Conservation (phyloP, 768 basidiomycete species). For the Phylloporus sp. region DNA sequence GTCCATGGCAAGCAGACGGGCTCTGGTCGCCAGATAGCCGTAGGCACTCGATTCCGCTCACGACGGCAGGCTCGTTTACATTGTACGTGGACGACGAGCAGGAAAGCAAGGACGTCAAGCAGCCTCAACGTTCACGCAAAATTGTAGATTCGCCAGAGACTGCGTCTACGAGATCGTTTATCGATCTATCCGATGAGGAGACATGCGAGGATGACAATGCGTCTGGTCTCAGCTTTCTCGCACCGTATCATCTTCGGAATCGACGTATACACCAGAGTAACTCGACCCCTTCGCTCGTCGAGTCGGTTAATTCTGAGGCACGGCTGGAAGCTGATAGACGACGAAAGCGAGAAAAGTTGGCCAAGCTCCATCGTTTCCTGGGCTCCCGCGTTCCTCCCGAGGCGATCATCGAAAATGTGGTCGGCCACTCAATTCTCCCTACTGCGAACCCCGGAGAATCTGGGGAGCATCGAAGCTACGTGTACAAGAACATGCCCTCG, state of each 20-base stretch:
- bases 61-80: conserved; percentile 39
- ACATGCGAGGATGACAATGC: conserved; percentile 29
- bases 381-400: conserved; percentile 76
- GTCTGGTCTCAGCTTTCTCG: conserved; percentile 29
- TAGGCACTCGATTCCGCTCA: conserved; percentile 55
- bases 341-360: conserved; percentile 71
- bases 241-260: conserved; percentile 21
- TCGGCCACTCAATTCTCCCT: conserved; percentile 31
- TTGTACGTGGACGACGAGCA: conserved; percentile 19
- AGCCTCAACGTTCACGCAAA: conserved; percentile 4
- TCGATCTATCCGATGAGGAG: conserved; percentile 68
- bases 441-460: conserved; percentile 29
- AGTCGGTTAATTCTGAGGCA: conserved; percentile 48
- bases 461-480: conserved; percentile 42
- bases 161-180: conserved; percentile 44
- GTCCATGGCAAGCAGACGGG: conserved; percentile 36
- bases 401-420: conserved; percentile 53
- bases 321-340: conserved; percentile 59
- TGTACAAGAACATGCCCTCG: conserved; percentile 44
- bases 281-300: conserved; percentile 45
- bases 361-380: conserved; percentile 79
- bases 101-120: neutral
- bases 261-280: conserved; percentile 32
- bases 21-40: conserved; percentile 33
- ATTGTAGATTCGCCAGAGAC: conserved; percentile 14